A percentile compares a stretch with the other conserved stretches of the same genome.
These are phyloP conservation scores for Candida glucosophila DNA, from an alignment of 1,139 yeast genomes.

Conservation along the genomic window DNA sequence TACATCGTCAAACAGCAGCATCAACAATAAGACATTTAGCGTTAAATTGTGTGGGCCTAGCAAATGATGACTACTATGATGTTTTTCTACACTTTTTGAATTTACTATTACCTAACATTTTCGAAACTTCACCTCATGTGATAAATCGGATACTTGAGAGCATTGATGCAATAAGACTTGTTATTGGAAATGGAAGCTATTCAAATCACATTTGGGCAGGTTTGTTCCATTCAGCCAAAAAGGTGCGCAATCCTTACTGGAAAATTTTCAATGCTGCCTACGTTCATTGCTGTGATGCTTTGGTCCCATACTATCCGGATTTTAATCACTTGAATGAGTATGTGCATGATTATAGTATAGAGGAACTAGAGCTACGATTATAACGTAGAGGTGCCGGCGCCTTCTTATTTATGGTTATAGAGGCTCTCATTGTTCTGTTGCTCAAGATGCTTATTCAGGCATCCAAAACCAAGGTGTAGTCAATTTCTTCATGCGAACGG, in stretches of 20 bases:
- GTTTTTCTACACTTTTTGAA: slow-evolving; percentile 61
- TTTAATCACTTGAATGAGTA: slow-evolving; percentile 25
- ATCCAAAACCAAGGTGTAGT: no score
- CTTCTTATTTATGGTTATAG: no score
- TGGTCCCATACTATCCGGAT: slow-evolving; percentile 79
- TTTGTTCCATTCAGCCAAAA: slow-evolving; percentile 85
- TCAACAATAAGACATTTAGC: slow-evolving; percentile 80
- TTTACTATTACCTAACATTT: slow-evolving; percentile 72
- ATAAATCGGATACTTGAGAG: slow-evolving; percentile 76
- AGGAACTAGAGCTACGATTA: slow-evolving; percentile 29
- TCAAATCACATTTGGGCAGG: slow-evolving; percentile 83
- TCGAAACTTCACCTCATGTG: slow-evolving; percentile 93
- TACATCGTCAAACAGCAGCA: slow-evolving; percentile 94
- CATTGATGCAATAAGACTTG: slow-evolving; percentile 63
- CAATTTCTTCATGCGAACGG: no score
- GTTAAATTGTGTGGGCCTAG: slow-evolving; percentile 66
- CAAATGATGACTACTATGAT: slow-evolving; percentile 64
- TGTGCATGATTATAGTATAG: slow-evolving; percentile 15
- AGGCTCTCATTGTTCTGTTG: no score
- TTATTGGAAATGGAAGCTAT: slow-evolving; percentile 68
- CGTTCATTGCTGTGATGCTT: slow-evolving; percentile 61
- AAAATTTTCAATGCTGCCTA: slow-evolving; percentile 69
- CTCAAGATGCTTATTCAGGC: no score
- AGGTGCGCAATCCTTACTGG: slow-evolving; percentile 85
- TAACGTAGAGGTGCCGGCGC: slow-evolving; percentile 5